Conservation (phyloP, 441 rosid genomes). For the Biscutella auriculata region DNA sequence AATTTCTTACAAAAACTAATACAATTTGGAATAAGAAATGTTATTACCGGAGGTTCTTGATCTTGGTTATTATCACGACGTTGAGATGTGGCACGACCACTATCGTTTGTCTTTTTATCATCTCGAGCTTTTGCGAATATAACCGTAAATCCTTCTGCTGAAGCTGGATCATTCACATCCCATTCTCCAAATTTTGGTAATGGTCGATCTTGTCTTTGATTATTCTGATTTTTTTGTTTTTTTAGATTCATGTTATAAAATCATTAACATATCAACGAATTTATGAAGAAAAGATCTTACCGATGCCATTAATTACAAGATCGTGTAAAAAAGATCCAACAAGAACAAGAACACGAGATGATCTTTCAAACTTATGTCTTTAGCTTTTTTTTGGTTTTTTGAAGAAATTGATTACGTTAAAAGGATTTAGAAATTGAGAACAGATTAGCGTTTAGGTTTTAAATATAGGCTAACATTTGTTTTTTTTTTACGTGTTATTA, state of each 20-base stretch:
- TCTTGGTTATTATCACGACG: constrained; percentile 18
- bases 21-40: not conserved
- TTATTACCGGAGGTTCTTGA: constrained; percentile 24
- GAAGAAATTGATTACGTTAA: constrained; percentile 1
- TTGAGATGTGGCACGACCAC: constrained; percentile 22
- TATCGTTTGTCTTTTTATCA: constrained; percentile 48
- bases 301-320: constrained; percentile 27
- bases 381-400: not conserved
- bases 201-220: constrained; percentile 45
- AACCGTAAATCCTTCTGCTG: constrained; percentile 77
- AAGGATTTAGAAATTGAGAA: not conserved
- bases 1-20: not conserved
- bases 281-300: constrained; percentile 9
- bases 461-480: constrained; percentile 18
- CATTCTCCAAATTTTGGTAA: constrained; percentile 88
- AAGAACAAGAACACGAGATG: constrained; percentile 5
- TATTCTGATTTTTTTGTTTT: constrained; percentile 7
- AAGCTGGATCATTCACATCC: constrained; percentile 85
- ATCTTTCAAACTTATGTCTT: not conserved
- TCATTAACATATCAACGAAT: too few relatives aligned
- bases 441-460: constrained; percentile 15
- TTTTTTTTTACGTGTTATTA: constrained; percentile 1
- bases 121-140: constrained; percentile 78
- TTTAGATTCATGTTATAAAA: not conserved
- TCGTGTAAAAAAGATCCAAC: not conserved